Conservation (phyloP, 352 stramenopile genomes). For the Hyphochytrium catenoides region DNA sequence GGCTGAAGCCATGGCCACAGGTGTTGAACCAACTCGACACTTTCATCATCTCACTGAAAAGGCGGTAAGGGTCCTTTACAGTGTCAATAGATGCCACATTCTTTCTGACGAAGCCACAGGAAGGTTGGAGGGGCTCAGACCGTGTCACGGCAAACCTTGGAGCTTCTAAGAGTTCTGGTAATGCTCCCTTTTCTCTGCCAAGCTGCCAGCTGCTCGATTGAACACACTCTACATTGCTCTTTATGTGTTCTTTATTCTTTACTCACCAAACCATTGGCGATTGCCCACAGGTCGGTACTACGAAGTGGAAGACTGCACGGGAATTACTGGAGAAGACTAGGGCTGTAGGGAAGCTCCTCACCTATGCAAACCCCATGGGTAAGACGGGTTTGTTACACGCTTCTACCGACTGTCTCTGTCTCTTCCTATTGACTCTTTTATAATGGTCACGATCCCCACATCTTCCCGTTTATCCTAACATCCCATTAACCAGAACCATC, state of each 20-base stretch:
- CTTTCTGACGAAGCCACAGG: slow-evolving; percentile 9
- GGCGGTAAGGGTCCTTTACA: slow-evolving; percentile 15
- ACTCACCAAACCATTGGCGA: neutral
- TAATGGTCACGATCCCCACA: neutral
- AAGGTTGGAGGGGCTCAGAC: slow-evolving; percentile 47
- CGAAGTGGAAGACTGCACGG: slow-evolving; percentile 39
- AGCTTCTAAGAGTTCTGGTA: slow-evolving; percentile 33
- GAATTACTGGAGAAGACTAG: slow-evolving; percentile 62
- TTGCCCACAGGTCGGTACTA: slow-evolving; percentile 26
- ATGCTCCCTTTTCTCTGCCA: slow-evolving; percentile 1
- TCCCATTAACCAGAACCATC: slow-evolving; percentile 25
- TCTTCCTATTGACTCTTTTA: neutral
- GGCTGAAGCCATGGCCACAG: slow-evolving; percentile 44
- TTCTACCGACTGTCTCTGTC: neutral
- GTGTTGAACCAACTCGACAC: slow-evolving; percentile 36
- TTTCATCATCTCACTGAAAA: slow-evolving; percentile 46
- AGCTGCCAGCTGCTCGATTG: neutral
- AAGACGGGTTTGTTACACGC: neutral
- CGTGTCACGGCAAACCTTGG: slow-evolving; percentile 43
- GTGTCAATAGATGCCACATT: neutral
- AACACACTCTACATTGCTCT: neutral
- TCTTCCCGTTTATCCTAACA: too few relatives aligned
- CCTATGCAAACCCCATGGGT: slow-evolving; percentile 39
- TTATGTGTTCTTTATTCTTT: slow-evolving; percentile 1
- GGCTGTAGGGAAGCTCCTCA: slow-evolving; percentile 47